Conservation (phyloP, 768 basidiomycete species). For the Hysterangium stoloniferum region DNA sequence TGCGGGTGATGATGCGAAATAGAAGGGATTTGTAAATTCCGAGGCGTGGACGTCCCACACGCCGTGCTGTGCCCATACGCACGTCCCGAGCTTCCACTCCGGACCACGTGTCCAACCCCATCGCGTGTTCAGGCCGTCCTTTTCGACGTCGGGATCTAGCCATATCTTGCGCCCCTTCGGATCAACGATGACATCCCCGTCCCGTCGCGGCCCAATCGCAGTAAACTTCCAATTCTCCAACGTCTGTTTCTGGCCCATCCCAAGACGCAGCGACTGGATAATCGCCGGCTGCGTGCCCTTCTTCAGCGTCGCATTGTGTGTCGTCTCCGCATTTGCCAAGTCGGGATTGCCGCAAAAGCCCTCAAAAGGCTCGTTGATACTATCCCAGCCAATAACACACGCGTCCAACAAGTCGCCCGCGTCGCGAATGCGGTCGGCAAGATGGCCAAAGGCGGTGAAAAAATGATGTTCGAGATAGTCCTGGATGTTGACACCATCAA, state of each 20-base stretch:
- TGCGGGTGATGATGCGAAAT: slow-evolving; percentile 53
- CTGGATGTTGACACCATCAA: slow-evolving; percentile 90
- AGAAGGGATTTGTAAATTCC: slow-evolving; percentile 58
- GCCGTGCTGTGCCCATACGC: slow-evolving; percentile 82
- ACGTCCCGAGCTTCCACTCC: slow-evolving; percentile 67
- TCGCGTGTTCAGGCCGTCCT: slow-evolving; percentile 46
- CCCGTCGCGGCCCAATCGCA: slow-evolving; percentile 62
- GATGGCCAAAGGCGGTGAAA: slow-evolving; percentile 62
- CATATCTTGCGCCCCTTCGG: slow-evolving; percentile 77
- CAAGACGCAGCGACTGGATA: slow-evolving; percentile 74
- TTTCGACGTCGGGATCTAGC: slow-evolving; percentile 42
- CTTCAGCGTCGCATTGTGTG: slow-evolving; percentile 67
- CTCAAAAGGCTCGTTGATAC: slow-evolving; percentile 89
- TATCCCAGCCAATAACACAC: slow-evolving; percentile 95
- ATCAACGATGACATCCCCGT: slow-evolving; percentile 75
- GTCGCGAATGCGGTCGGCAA: slow-evolving; percentile 71
- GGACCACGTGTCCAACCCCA: slow-evolving; percentile 83
- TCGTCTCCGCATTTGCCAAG: slow-evolving; percentile 52
- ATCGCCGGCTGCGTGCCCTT: slow-evolving; percentile 87
- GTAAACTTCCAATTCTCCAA: slow-evolving; percentile 82
- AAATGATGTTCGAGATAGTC: slow-evolving; percentile 77
- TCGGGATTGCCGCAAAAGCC: slow-evolving; percentile 70
- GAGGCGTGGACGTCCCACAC: slow-evolving; percentile 80
- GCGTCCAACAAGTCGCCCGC: slow-evolving; percentile 73
- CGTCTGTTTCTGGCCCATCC: slow-evolving; percentile 78